Evolutionary conservation across 148 eudicot genomes (phyloP).

Genomic region (Persicaria tinctoria): DNA sequence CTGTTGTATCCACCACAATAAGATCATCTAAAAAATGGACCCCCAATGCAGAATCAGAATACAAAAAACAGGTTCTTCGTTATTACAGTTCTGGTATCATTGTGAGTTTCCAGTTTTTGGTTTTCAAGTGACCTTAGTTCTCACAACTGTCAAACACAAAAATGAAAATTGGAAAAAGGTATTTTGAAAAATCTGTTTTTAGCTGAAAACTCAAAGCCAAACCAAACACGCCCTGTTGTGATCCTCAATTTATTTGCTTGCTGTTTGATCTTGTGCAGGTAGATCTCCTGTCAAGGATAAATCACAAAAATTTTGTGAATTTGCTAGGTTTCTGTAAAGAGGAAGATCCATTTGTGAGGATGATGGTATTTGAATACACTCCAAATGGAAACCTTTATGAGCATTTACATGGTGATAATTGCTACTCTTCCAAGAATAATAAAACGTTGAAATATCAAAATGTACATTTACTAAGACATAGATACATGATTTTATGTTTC

Average conservation of each 20-base stretch:
- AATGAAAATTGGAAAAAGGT: too few species aligned
- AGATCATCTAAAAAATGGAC: slow-evolving; percentile 38
- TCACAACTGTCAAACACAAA: too few species aligned
- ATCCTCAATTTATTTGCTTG: not conserved
- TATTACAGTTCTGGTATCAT: not conserved
- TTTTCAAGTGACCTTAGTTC: too few species aligned
- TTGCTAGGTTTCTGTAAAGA: slow-evolving; percentile 66
- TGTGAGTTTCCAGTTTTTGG: too few species aligned
- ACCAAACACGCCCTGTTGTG: not conserved
- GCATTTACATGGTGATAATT: slow-evolving; percentile 55
- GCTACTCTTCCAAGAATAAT: not conserved
- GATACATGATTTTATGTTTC: not conserved
- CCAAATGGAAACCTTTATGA: slow-evolving; percentile 58
- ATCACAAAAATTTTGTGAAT: slow-evolving; percentile 64
- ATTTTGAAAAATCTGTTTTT: too few species aligned
- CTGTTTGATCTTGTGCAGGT: slow-evolving; percentile 29
- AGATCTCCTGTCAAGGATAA: slow-evolving; percentile 43
- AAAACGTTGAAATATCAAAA: not conserved
- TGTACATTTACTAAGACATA: not conserved
- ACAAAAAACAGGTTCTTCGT: slow-evolving; percentile 28
- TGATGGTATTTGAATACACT: slow-evolving; percentile 77
- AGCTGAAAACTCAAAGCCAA: too few species aligned
- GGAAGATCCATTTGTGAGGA: slow-evolving; percentile 59
- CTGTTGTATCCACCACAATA: slow-evolving; percentile 36
- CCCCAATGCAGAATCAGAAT: slow-evolving; percentile 28